phyloP scores from a whole-genome alignment of 2,329 filamentous ascomycete genomes.

The Cytospora leucostoma region DNA sequence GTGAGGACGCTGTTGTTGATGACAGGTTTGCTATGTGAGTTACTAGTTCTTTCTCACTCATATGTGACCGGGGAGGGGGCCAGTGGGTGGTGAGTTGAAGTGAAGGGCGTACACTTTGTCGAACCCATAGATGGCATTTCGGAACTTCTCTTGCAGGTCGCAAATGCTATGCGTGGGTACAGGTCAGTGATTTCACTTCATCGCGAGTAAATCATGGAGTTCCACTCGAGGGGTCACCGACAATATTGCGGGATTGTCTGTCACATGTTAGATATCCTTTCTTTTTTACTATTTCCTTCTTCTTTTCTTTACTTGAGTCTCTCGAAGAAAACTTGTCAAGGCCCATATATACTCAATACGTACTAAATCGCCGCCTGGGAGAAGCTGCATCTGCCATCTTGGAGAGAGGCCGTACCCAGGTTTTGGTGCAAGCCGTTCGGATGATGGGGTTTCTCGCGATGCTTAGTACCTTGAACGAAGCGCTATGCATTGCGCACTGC shows the following conservation, averaged over 20 bases:
- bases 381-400: conserved; percentile 23
- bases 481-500: conserved; percentile 1
- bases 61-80: background rate
- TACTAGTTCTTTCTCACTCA: too few species aligned
- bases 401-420: background rate
- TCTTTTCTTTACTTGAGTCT: background rate
- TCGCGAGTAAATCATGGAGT: background rate
- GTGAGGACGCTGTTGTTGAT: conserved; percentile 58
- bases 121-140: conserved; percentile 79
- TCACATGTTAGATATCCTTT: conserved; percentile 19
- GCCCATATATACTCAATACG: background rate
- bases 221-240: conserved; percentile 36
- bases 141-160: conserved; percentile 93
- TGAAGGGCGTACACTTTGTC: conserved; percentile 66
- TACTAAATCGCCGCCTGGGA: conserved; percentile 23
- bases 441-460: background rate
- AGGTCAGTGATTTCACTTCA: background rate
- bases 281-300: too few species aligned
- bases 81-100: background rate
- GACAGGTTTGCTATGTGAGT: conserved; percentile 4
- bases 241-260: conserved; percentile 55
- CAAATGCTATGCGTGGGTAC: conserved; percentile 65
- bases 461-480: background rate
- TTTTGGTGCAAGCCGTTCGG: background rate
- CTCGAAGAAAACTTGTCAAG: too few species aligned